Base-by-base conservation (phyloP, 495 filamentous ascomycete species). In the Talaromyces ruber region DNA sequence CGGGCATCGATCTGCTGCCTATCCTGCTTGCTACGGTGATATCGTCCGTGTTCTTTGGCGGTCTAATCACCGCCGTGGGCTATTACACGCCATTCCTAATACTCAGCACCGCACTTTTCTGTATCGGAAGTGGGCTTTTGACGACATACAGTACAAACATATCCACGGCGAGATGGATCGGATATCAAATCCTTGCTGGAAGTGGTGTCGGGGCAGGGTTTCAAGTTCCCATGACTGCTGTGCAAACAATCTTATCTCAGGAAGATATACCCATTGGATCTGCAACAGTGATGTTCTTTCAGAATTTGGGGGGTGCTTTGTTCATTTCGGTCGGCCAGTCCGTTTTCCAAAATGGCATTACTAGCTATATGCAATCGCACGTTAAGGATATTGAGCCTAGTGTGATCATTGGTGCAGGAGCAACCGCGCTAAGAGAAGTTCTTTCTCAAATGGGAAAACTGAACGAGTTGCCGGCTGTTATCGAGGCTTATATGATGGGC, bases 311-410 rank as follows among this genome's bases (percentile, higher is more conserved):
- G 14, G 84, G 83, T 43, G 81, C 83, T 4, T 71, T 88, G 9
- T 91, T 92, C 66, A 81, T 94, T 57, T 84, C 83, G 0, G 86
- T 92, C 29, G 87, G 74, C 1, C 86, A 95, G 67, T 92, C 86
- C 57, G 79, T 95, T 45, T 92, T 95, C 70, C 81, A 82, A 52
- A 91, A 90, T 71, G 78, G 83, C 55, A 81, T 94, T 0, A 64
- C 88, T 47, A 68, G 76, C 25, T 84, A 86, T 39, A 70, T 94
- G 3, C 68, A 37, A 6, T 34, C 55, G 7, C 18, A 58, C 28
- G 32, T 37, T 6, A 7, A 18, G 16, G 55, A 58, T 22, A 69
- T 88, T 8, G 64, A 79, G 28, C 69, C 84, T 1, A 59, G 66
- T 9, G 55, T 62, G 9, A 81, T 88, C 26, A 71, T 86, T 22